phyloP scores from a whole-genome alignment of 148 eudicot genomes.

The Diospyros kaki region DNA sequence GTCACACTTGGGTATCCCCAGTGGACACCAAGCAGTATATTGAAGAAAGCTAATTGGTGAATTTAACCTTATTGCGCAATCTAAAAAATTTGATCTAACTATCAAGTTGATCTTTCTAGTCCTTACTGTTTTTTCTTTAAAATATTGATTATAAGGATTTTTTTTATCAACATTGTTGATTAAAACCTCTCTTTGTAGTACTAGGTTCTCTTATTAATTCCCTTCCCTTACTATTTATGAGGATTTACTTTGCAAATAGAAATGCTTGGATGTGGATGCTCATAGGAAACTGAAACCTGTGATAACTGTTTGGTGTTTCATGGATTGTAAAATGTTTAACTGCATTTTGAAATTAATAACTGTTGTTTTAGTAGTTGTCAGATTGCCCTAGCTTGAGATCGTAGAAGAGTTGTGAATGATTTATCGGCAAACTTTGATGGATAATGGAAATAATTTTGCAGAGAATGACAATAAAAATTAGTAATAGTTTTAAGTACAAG shows the following conservation, averaged over 20 bases:
- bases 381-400: not conserved
- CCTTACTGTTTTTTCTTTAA: no score
- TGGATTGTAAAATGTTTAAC: not conserved
- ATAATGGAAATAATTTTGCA: not conserved
- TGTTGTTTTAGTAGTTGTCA: no score
- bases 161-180: no score
- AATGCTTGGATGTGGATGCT: no score
- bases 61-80: not conserved
- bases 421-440: not conserved
- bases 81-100: not conserved
- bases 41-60: not conserved
- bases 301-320: no score
- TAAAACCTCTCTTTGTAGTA: no score
- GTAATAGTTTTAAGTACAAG: not conserved
- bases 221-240: no score
- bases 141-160: no score
- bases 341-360: not conserved
- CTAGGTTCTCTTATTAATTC: no score
- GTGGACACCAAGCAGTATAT: not conserved
- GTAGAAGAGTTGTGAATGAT: not conserved
- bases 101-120: not conserved
- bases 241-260: no score
- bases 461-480: not conserved
- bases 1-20: not conserved
- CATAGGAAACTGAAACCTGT: no score